Conservation (phyloP, 2,329 filamentous ascomycete genomes). For the Colletotrichum sp. region DNA sequence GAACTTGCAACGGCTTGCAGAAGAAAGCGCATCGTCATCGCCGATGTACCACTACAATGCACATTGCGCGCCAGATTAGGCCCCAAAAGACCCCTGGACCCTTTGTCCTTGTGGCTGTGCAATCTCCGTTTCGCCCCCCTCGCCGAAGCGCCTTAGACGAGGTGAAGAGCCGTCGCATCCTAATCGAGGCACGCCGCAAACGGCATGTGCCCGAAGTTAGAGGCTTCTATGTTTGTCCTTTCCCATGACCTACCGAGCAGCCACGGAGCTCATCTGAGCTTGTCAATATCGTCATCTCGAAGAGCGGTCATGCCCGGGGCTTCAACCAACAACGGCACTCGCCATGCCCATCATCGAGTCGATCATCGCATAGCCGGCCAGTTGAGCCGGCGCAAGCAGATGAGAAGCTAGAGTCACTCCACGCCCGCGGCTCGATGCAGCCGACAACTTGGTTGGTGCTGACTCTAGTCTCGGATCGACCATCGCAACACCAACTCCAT, state of each 20-base stretch:
- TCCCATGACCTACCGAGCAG: not conserved
- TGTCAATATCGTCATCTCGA: not conserved
- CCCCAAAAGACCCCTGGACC: constrained; percentile 19
- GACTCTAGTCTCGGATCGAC: not conserved
- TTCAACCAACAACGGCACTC: not conserved
- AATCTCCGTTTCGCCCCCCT: constrained; percentile 16
- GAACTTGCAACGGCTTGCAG: not conserved
- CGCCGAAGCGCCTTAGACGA: not conserved
- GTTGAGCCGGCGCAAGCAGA: not conserved
- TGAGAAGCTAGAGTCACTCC: not conserved
- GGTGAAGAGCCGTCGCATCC: not conserved
- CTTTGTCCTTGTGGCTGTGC: constrained; percentile 17
- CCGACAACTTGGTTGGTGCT: not conserved
- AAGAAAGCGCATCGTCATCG: not conserved
- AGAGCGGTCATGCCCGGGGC: not conserved
- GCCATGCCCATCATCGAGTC: not conserved
- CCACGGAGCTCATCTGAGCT: not conserved
- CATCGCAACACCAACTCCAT: not conserved
- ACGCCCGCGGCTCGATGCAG: not conserved
- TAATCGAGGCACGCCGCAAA: not conserved
- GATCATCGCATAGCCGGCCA: constrained; percentile 10
- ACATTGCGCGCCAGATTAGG: constrained; percentile 31
- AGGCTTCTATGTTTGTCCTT: not conserved
- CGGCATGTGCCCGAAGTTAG: constrained; percentile 1
- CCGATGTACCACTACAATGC: not conserved